phyloP scores from a whole-genome alignment of 2,329 filamentous ascomycete species.

The Claviceps sp. region DNA sequence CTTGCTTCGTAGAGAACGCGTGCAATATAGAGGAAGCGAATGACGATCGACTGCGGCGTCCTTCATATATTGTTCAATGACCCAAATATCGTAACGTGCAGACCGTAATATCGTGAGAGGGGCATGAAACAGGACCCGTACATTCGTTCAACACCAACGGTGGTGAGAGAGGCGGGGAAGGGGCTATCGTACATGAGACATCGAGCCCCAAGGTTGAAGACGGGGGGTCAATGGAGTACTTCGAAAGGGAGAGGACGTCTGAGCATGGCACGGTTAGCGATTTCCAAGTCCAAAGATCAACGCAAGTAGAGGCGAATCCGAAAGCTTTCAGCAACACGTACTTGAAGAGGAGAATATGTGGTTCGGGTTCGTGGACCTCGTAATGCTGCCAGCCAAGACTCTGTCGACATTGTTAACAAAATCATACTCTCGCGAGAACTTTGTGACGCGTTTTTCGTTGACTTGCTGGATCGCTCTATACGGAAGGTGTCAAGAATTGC shows the following conservation, averaged over 20 bases:
- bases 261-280: background rate
- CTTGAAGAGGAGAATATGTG: slow-evolving; percentile 98
- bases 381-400: slow-evolving; percentile 99
- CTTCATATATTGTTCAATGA: slow-evolving; percentile 4
- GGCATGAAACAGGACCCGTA: slow-evolving; percentile 10
- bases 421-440: background rate
- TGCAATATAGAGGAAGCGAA: slow-evolving; percentile 1
- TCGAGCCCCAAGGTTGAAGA: slow-evolving; percentile 3
- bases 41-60: background rate
- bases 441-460: background rate
- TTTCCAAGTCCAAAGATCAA: background rate
- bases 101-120: slow-evolving; percentile 11
- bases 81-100: slow-evolving; percentile 8
- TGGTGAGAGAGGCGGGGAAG: slow-evolving; percentile 2
- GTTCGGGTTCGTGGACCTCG: slow-evolving; percentile 96
- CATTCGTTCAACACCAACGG: slow-evolving; percentile 7
- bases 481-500: background rate
- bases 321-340: slow-evolving; percentile 24
- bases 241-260: slow-evolving; percentile 81
- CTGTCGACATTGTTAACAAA: slow-evolving; percentile 30
- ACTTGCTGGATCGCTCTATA: background rate
- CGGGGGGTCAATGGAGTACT: slow-evolving; percentile 39
- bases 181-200: slow-evolving; percentile 12
- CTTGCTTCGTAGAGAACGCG: background rate
- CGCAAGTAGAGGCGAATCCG: background rate